A percentile compares a stretch with the other conserved stretches of the same genome.
Conservation (phyloP, 176 grass and related monocot species). For the Stipa capillata region DNA sequence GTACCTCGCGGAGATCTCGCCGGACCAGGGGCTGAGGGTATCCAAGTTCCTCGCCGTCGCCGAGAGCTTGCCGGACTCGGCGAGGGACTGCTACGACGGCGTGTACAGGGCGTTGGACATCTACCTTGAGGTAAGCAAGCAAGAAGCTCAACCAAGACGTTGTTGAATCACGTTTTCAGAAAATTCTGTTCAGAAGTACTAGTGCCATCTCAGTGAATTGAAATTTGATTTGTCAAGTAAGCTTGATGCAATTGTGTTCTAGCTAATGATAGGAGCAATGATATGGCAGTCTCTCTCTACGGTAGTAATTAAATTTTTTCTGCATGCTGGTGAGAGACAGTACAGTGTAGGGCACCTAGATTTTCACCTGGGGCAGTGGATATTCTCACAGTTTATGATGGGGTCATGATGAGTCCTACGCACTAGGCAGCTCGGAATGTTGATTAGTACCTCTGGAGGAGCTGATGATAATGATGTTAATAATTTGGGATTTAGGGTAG, state of each 20-base stretch:
- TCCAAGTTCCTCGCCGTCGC: slow-evolving; percentile 77
- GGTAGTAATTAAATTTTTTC: not conserved
- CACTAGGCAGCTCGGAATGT: not conserved
- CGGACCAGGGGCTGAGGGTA: slow-evolving; percentile 68
- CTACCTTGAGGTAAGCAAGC: slow-evolving; percentile 86
- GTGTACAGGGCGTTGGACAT: slow-evolving; percentile 93
- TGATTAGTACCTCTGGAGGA: not conserved
- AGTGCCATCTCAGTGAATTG: not conserved
- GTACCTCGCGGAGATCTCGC: slow-evolving; percentile 92
- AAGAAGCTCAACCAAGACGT: not conserved
- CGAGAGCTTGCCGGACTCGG: slow-evolving; percentile 76
- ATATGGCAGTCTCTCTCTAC: not conserved
- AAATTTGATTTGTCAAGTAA: not conserved
- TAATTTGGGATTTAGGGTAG: not conserved
- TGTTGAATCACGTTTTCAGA: not conserved
- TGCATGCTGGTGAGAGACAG: not conserved
- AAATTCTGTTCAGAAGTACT: not conserved
- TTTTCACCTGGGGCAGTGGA: slow-evolving; percentile 15
- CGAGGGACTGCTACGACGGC: slow-evolving; percentile 85
- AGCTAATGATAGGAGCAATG: not conserved
- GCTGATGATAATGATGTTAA: not conserved
- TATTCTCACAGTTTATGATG: slow-evolving; percentile 18
- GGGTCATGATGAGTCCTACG: not conserved
- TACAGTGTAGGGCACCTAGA: not conserved
- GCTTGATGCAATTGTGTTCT: not conserved